Evolutionary conservation across 306 rosid species (phyloP), one percentile per base, ranked within the genome.

Genomic region (Cicer chorassanicum): DNA sequence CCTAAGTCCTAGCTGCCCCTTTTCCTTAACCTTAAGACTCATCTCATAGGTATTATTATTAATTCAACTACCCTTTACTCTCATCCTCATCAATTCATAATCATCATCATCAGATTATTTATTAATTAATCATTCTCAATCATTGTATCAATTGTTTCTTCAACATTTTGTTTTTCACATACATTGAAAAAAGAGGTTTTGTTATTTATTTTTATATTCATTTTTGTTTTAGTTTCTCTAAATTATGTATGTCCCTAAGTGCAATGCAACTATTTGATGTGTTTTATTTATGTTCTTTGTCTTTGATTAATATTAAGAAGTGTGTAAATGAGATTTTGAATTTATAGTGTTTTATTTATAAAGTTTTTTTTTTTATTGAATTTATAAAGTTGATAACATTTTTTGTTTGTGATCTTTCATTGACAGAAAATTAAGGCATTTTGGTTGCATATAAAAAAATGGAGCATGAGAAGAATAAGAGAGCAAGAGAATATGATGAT

Each of bases 381-480:
- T 24, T 24, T 63, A 36, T 48, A 72, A 49, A 39, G 49, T 34
- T 56, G 21, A 59, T 29, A 57, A 57, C 40, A 59, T 24, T 59
- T 40, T 29, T 57, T 50, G 62, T 77, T 71, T 55, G 56, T 60
- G 6, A 65, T 74, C 42, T 77, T 70, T 24, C 51, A 18, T 55
- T 81, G 77, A 71, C 72, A 81, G 77, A 45, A 72, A 70, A 10
- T 29, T 29, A 70, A n/a, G 51, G 21, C 13, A 16, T 48, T 48
- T 63, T n/a, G 60, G 63, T 43, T 45, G 59, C 41, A 0, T 50
- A 70, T 2, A 29, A 57, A 5, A 57, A 69, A 55, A 87, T 86
- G 97, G 90, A 89, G 70, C 61, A 67, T 40, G 70, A 70, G 71
- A 68, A 65, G 79, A 77, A 73, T 44, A 87, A 87, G 81, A 87